Evolutionary conservation across 148 eudicot species (phyloP).

Genomic region (Limonium bicolor): DNA sequence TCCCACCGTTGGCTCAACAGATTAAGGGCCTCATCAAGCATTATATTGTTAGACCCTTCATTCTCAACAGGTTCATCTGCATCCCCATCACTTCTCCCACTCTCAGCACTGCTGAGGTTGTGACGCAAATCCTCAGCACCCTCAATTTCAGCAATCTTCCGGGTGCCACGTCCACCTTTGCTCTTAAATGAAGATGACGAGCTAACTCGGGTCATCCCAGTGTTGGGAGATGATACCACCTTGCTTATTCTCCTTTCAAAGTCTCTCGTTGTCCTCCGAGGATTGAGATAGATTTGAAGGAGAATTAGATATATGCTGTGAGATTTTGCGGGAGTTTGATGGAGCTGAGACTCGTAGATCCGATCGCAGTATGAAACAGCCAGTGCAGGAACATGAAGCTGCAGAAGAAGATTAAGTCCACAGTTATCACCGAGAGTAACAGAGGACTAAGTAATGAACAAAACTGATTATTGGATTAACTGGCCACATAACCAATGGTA

Average conservation of each 20-base stretch:
- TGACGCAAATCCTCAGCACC: slow-evolving; percentile 69
- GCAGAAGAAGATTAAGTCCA: slow-evolving; percentile 3
- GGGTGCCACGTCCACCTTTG: slow-evolving; percentile 35
- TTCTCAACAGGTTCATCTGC: slow-evolving; percentile 46
- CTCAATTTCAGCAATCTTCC: slow-evolving; percentile 84
- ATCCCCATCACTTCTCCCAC: slow-evolving; percentile 96
- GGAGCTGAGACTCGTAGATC: slow-evolving; percentile 58
- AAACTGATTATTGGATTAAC: not conserved
- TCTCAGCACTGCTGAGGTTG: slow-evolving; percentile 72
- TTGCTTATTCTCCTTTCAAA: slow-evolving; percentile 62
- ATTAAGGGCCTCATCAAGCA: slow-evolving; percentile 95
- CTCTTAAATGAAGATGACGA: slow-evolving; percentile 27
- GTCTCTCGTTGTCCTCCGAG: slow-evolving; percentile 61
- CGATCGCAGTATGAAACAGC: slow-evolving; percentile 92
- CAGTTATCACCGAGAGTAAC: not conserved
- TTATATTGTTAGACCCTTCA: slow-evolving; percentile 62
- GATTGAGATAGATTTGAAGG: slow-evolving; percentile 88
- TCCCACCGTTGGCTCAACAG: slow-evolving; percentile 88
- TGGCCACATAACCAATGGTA: not conserved
- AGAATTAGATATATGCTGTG: slow-evolving; percentile 74
- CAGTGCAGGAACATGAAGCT: slow-evolving; percentile 93
- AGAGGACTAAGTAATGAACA: not conserved
- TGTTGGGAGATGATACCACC: slow-evolving; percentile 46
- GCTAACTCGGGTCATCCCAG: slow-evolving; percentile 26
- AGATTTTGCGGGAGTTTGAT: slow-evolving; percentile 43